phyloP scores from a whole-genome alignment of 306 rosid species.

The Inga laurina region DNA sequence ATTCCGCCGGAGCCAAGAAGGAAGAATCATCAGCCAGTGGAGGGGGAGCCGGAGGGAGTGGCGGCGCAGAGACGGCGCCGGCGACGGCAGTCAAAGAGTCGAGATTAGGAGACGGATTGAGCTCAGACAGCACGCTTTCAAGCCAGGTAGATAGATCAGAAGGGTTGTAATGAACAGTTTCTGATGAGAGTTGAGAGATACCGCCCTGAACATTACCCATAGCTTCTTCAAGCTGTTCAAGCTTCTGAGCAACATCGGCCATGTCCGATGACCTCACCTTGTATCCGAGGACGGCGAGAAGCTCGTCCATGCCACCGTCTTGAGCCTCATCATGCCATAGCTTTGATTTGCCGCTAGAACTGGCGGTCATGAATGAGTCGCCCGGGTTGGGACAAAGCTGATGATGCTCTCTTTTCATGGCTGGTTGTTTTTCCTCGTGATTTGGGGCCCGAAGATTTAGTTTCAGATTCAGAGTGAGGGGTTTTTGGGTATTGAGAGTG shows the following conservation, averaged over 20 bases:
- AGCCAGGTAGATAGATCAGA: constrained; percentile 82
- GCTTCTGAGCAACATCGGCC: constrained; percentile 86
- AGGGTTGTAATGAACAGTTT: constrained; percentile 74
- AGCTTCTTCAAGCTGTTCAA: constrained; percentile 76
- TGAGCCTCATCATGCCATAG: constrained; percentile 60
- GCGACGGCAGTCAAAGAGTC: constrained; percentile 34
- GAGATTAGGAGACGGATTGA: constrained; percentile 50
- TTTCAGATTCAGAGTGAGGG: neutral
- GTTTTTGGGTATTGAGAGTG: neutral
- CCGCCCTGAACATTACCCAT: constrained; percentile 64
- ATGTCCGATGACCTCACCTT: constrained; percentile 76
- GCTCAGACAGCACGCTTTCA: constrained; percentile 63
- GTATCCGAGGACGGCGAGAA: constrained; percentile 84
- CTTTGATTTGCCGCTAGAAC: constrained; percentile 48
- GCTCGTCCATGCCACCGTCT: constrained; percentile 82
- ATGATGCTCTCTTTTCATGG: constrained; percentile 68
- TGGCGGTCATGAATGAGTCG: constrained; percentile 39
- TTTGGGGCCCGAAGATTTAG: neutral
- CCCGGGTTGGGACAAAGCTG: constrained; percentile 27
- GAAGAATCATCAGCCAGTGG: constrained; percentile 35
- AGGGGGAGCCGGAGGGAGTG: neutral
- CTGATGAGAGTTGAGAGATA: constrained; percentile 55
- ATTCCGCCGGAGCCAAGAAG: constrained; percentile 52
- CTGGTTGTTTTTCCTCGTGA: neutral
- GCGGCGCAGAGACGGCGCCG: constrained; percentile 1